Evolutionary conservation across 768 basidiomycete species (phyloP), one percentile per base, ranked within the genome.

Genomic region (Lepiota subincarnata): DNA sequence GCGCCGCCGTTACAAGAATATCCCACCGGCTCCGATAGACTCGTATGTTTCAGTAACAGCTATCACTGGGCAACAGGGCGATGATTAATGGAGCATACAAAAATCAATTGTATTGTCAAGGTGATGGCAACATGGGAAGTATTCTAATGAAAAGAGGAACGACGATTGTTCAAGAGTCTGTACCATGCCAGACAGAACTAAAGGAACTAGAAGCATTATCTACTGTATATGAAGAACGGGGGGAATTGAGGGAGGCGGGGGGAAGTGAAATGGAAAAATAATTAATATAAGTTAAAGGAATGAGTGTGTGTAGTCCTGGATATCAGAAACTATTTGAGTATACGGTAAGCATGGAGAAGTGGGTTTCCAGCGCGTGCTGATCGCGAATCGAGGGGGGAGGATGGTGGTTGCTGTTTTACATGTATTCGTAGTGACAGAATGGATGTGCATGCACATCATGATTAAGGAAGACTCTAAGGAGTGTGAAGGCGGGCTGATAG

Each of bases 341-440:
- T 54, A 44, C 24, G 19, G 50, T 53, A 56, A 41, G 48, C 35
- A 38, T 22, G 24, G 16, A 16, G 28, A 38, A 45, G 36, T 3
- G 10, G 40, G 40, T n/a, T 7, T 41, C 53, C 46, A 42, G 45
- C 46, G 53, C 45, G 26, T 6, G 37, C 28, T 28, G 45, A 18
- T n/a, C 42, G 55, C 34, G 41, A 42, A 44, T 18, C 18, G 34
- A 48, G 46, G 7, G 7, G 11, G 4, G 24, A 40, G 4, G 24
- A 40, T 22, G 12, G 12, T 13, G 46, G 19, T 11, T 42, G 41
- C 11, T 42, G 42, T 35, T 22, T 56, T 48, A 57, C 48, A 55
- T 53, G 50, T 52, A 59, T 36, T 39, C 44, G 44, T 50, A 55
- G 20, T 55, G 55, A 54, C 53, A 54, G 46, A 48, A 42, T 10